Percentiles rank a stretch among this genome's conserved stretches.
These are phyloP conservation scores for Citrus maxima DNA, from an alignment of 345 rosid species.

Conservation along the genomic window DNA sequence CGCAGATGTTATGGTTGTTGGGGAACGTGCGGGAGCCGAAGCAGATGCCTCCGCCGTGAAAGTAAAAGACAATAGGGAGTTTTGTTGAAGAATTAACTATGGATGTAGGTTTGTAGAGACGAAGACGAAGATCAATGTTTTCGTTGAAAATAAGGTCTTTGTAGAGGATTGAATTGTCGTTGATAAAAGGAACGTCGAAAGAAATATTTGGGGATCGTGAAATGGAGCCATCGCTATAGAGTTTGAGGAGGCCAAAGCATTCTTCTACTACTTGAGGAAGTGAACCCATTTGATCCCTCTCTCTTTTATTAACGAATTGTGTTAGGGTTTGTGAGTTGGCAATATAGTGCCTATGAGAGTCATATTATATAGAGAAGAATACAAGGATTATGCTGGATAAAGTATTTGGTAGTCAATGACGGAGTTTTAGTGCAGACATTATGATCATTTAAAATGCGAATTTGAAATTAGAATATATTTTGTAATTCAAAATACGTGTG, in stretches of 20 bases:
- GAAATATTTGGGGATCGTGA: slow-evolving; percentile 1
- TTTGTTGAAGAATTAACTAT: not conserved
- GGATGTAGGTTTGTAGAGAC: slow-evolving; percentile 16
- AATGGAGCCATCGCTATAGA: slow-evolving; percentile 27
- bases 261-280: slow-evolving; percentile 30
- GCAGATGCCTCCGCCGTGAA: slow-evolving; percentile 55
- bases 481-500: too few species aligned
- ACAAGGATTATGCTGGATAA: not conserved
- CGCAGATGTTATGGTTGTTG: slow-evolving; percentile 37
- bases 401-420: too few species aligned
- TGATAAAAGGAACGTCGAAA: not conserved
- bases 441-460: too few species aligned
- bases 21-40: slow-evolving; percentile 41
- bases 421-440: too few species aligned
- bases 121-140: slow-evolving; percentile 12
- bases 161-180: not conserved
- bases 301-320: too few species aligned
- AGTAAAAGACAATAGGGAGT: slow-evolving; percentile 9
- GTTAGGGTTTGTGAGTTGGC: too few species aligned
- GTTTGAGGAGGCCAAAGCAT: slow-evolving; percentile 29
- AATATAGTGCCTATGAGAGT: too few species aligned
- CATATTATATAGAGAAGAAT: not conserved
- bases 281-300: slow-evolving; percentile 17
- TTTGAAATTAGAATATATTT: too few species aligned
- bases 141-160: slow-evolving; percentile 13